Conservation (phyloP, 805 yeast species). For the Candida tallmaniae region DNA sequence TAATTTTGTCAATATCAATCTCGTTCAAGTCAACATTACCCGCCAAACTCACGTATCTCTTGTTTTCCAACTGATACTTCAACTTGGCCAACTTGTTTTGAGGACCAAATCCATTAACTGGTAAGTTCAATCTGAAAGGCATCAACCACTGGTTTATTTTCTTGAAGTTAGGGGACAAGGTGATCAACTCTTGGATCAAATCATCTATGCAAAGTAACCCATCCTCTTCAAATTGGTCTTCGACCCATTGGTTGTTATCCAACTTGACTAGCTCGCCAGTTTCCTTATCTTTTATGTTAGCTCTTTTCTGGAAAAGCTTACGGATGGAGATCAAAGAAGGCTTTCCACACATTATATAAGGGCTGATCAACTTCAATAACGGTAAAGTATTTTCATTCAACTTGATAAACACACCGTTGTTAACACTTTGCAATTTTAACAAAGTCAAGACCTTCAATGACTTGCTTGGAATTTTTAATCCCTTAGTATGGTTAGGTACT, state of each 20-base stretch:
- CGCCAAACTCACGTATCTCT: constrained; percentile 50
- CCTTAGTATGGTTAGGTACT: constrained; percentile 54
- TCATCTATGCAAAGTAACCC: constrained; percentile 77
- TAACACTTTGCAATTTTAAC: constrained; percentile 53
- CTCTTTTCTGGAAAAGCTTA: constrained; percentile 72
- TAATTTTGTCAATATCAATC: constrained; percentile 67
- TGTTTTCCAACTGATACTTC: constrained; percentile 49
- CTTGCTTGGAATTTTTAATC: constrained; percentile 62
- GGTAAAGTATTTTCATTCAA: constrained; percentile 56
- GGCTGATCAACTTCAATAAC: constrained; percentile 62
- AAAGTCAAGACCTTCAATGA: constrained; percentile 55
- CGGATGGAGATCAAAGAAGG: constrained; percentile 74
- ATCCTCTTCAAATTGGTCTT: constrained; percentile 60
- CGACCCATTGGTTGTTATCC: constrained; percentile 72
- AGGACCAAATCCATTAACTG: constrained; percentile 73
- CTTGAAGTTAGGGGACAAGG: constrained; percentile 63
- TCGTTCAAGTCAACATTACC: constrained; percentile 64
- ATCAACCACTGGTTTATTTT: constrained; percentile 55
- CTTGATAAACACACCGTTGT: constrained; percentile 72
- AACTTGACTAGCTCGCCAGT: constrained; percentile 45
- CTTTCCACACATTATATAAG: constrained; percentile 67
- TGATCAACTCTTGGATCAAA: constrained; percentile 63
- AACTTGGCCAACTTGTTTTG: constrained; percentile 63
- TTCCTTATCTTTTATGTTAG: constrained; percentile 43
- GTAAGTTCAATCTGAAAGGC: constrained; percentile 67